Conservation (phyloP, 768 basidiomycete genomes). For the Tephrocybe sp. region DNA sequence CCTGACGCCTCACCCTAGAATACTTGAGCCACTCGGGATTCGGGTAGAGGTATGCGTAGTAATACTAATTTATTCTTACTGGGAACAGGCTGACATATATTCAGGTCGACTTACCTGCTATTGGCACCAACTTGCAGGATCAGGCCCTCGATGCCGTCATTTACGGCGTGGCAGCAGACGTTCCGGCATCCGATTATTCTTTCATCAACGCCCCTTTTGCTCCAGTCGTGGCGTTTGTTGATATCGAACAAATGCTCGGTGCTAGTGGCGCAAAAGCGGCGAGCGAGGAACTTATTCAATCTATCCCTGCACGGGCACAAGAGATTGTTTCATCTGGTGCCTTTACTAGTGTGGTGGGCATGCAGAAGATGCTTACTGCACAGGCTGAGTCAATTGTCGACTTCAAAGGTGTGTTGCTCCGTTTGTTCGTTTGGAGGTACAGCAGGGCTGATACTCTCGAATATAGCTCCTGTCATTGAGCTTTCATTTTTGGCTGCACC, state of each 20-base stretch:
- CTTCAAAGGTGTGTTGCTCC: conserved; percentile 1
- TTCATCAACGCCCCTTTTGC: conserved; percentile 7
- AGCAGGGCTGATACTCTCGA: neutral
- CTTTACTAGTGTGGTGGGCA: conserved; percentile 9
- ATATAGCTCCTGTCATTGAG: conserved; percentile 15
- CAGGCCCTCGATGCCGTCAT: conserved; percentile 5
- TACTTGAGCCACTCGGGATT: conserved; percentile 8
- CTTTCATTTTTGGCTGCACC: conserved; percentile 2
- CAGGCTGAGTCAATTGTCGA: conserved; percentile 12
- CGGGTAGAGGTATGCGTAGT: conserved; percentile 3
- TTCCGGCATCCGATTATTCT: conserved; percentile 1
- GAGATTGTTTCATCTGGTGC: conserved; percentile 14
- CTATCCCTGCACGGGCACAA: conserved; percentile 6
- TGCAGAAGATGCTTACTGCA: conserved; percentile 8
- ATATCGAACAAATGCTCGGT: conserved; percentile 12
- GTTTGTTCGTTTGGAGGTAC: no score
- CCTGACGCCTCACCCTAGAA: neutral
- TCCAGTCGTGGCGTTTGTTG: conserved; percentile 8
- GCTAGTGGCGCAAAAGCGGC: neutral
- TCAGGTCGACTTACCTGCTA: conserved; percentile 14
- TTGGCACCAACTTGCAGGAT: conserved; percentile 18
- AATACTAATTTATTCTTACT: no score
- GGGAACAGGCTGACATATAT: neutral
- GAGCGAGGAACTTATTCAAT: neutral
- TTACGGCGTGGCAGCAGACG: neutral